These are phyloP conservation scores for Botrytis aclada DNA, from an alignment of 2,329 filamentous ascomycete genomes.

Conservation along the genomic window DNA sequence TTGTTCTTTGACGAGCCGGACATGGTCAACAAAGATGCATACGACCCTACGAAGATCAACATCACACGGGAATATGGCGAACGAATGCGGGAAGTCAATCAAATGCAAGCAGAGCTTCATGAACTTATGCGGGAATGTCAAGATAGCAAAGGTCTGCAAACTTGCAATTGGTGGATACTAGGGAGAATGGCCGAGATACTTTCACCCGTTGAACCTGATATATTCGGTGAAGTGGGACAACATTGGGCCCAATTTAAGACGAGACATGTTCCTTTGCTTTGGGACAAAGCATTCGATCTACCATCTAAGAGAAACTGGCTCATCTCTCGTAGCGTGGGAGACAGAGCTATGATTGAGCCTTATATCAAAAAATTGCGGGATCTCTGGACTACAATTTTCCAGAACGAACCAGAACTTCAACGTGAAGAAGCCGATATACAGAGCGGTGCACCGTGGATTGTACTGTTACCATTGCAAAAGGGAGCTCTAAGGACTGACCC, in stretches of 20 bases:
- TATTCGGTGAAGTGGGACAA: constrained; percentile 3
- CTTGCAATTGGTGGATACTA: constrained; percentile 1
- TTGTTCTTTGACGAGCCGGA: constrained; percentile 11
- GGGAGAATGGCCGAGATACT: constrained; percentile 15
- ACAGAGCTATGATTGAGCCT: not conserved
- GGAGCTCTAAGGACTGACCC: constrained; percentile 8
- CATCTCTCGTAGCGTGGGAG: not conserved
- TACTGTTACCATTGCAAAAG: constrained; percentile 2
- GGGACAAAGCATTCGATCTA: not conserved
- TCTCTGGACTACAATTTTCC: not conserved
- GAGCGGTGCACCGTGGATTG: not conserved
- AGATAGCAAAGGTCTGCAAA: not conserved
- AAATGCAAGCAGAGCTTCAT: not conserved
- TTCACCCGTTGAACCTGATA: constrained; percentile 5
- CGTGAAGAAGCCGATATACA: not conserved
- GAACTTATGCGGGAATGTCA: not conserved
- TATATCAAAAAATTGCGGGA: not conserved
- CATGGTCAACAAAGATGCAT: constrained; percentile 13
- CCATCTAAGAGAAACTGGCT: not conserved
- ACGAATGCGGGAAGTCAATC: not conserved
- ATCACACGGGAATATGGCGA: constrained; percentile 6
- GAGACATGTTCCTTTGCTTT: constrained; percentile 5
- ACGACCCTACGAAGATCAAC: constrained; percentile 10
- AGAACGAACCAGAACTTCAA: not conserved
- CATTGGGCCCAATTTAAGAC: constrained; percentile 9